These are phyloP conservation scores for Fomes fomentarius DNA, from an alignment of 1,284 basidiomycete species.

Conservation along the genomic window DNA sequence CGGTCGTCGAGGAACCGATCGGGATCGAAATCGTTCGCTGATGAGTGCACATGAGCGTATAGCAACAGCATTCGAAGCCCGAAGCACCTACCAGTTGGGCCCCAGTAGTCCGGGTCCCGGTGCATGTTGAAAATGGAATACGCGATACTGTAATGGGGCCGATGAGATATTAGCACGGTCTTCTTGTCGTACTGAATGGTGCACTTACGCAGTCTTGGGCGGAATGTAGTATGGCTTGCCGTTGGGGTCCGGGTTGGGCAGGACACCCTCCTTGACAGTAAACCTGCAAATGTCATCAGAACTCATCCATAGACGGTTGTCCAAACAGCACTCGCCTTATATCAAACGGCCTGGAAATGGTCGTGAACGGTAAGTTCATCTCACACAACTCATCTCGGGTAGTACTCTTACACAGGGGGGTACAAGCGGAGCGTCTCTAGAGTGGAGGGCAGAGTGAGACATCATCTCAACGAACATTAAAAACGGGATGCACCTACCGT, in stretches of 20 bases:
- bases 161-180: constrained; percentile 1
- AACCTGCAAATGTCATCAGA: constrained; percentile 9
- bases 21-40: constrained; percentile 49
- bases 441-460: not conserved
- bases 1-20: constrained; percentile 46
- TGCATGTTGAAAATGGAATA: constrained; percentile 69
- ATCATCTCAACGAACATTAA: not conserved
- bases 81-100: constrained; percentile 53
- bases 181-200: not conserved
- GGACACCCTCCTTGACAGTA: constrained; percentile 28
- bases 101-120: constrained; percentile 63
- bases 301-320: constrained; percentile 30
- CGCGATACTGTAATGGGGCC: constrained; percentile 44
- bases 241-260: constrained; percentile 26
- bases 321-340: constrained; percentile 24
- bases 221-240: constrained; percentile 33
- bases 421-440: constrained; percentile 35
- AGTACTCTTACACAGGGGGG: constrained; percentile 33
- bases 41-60: not conserved
- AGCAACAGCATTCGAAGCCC: not conserved
- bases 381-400: not conserved
- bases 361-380: constrained; percentile 10
- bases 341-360: constrained; percentile 28
- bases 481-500: constrained; percentile 22
- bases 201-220: constrained; percentile 22